A percentile compares a stretch with the other conserved stretches of the same genome.
Evolutionary conservation across 2,329 filamentous ascomycete species (phyloP).

Genomic region (Parascedosporium putredinis): DNA sequence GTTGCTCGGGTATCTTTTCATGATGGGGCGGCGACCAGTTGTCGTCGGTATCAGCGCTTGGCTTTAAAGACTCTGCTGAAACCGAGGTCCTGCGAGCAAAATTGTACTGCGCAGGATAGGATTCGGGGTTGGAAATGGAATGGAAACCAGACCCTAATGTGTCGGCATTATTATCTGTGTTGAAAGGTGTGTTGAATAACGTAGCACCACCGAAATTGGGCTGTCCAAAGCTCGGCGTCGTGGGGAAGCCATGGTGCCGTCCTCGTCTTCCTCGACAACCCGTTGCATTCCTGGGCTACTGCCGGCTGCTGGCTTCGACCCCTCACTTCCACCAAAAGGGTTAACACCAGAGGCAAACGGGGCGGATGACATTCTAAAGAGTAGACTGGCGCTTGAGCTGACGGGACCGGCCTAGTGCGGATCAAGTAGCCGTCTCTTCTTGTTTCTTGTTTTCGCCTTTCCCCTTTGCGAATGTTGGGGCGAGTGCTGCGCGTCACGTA

Average conservation of each 20-base stretch:
- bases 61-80: conserved; percentile 91
- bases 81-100: conserved; percentile 89
- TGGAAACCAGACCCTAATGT: conserved; percentile 33
- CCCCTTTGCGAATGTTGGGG: neutral
- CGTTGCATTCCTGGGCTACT: conserved; percentile 29
- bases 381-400: too few species aligned
- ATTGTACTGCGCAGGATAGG: conserved; percentile 87
- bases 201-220: conserved; percentile 26
- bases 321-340: conserved; percentile 54
- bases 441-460: neutral
- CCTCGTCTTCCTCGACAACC: conserved; percentile 76
- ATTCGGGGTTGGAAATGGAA: conserved; percentile 47
- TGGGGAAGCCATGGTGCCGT: conserved; percentile 65
- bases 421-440: too few species aligned
- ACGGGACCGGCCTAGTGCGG: too few species aligned
- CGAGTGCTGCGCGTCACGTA: neutral
- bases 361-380: conserved; percentile 52
- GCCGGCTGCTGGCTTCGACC: conserved; percentile 18
- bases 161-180: conserved; percentile 38
- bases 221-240: conserved; percentile 48
- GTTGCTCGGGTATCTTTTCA: conserved; percentile 72
- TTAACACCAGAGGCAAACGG: conserved; percentile 58
- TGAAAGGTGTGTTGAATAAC: conserved; percentile 40
- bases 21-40: conserved; percentile 85
- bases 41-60: conserved; percentile 69